Evolutionary conservation across 345 rosid species (phyloP), one percentile per base, ranked within the genome.

Genomic region (Euphorbia pulcherrima): DNA sequence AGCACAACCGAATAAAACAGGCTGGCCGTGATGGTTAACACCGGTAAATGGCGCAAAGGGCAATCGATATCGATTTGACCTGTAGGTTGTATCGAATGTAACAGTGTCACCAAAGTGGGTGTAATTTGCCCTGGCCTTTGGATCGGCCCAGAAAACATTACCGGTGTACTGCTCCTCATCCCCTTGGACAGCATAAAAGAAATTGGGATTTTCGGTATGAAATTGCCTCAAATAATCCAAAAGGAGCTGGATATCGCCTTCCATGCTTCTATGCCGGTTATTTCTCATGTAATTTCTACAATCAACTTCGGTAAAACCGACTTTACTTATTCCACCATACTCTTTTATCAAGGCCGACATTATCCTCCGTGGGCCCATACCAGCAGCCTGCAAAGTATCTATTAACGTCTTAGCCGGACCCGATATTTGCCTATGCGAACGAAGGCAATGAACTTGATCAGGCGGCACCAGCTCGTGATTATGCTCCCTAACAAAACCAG

Each of bases 21-120:
- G 85, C 37, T 87, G 91, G 7, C 88, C 91, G 52, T 87, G 91
- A 77, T 87, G 91, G 62, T 84, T 84, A 56, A 84, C 75, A 57
- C 88, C 88, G 11, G 81, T 84, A 71, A 84, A 84, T 8, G 88
- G 79, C 11, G 84, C 88, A 65, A 84, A 82, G 12, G 88, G 88
- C 56, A 84, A 66, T 16, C 88, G 75, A 57, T 80, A 84, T 65
- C 80, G 63, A 73, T 84, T 78, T 17, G 83, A 70, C 65, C 86
- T 69, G 71, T 84, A 84, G 44, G 79, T 75, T 10, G 88, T 81
- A 64, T 84, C 86, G 48, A 84, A 84, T 6, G 79, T 76, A 17
- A 84, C 81, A 4, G 86, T 76, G 65, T 84, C 88, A 20, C 88
- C 83, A 51, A 84, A 84, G 72, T 74, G 78, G 72, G 75, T 80